Base-by-base conservation (phyloP, 164 flowering plant genomes). In the Chloranthus sessilifolius region DNA sequence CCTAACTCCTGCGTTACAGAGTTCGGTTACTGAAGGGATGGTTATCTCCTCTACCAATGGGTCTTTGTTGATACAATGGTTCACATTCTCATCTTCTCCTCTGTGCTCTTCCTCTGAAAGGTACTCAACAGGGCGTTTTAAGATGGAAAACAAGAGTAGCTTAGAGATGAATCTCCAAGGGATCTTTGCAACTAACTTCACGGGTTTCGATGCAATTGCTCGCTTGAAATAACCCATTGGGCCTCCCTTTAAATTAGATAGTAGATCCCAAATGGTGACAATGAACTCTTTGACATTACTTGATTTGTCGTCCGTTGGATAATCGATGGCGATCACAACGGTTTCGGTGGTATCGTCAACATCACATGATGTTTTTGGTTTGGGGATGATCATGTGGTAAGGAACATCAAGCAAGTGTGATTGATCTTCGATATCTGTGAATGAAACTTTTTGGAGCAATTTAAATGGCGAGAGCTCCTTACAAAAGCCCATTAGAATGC, bases 351-450 rank as follows among this genome's bases (percentile, higher is more conserved):
- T 48, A 21, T 40, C 30, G 14, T 4, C 14, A 10, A 33, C 14
- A 9, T 4, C 14, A 33, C 47, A 30, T 4, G 19, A 6, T 31
- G 16, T 27, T 42, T 39, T 19, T 53, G 47, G 12, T 43, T 41
- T 42, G 1, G 65, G 65, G 3, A 69, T 41, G 26, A 72, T 47
- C 12, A 42, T 8, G 14, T 29, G 48, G 62, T 66, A 75, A 27
- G 72, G 25, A 26, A 66, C 28, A 28, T 66, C 80, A 3, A 75
- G 54, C 59, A 77, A 22, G 52, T 77, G 82, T 10, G 58, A 34
- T 24, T 6, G 36, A 4, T 52, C 23, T 0, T 26, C 5, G 8
- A 52, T 42, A 7, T 38, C 37, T 17, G 37, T 7, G 25, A 3
- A 4, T 10, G 49, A 34, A 22, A 22, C 15, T 1, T 51, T 48